phyloP scores from a whole-genome alignment of 148 eudicot species.

The Spergularia marina region DNA sequence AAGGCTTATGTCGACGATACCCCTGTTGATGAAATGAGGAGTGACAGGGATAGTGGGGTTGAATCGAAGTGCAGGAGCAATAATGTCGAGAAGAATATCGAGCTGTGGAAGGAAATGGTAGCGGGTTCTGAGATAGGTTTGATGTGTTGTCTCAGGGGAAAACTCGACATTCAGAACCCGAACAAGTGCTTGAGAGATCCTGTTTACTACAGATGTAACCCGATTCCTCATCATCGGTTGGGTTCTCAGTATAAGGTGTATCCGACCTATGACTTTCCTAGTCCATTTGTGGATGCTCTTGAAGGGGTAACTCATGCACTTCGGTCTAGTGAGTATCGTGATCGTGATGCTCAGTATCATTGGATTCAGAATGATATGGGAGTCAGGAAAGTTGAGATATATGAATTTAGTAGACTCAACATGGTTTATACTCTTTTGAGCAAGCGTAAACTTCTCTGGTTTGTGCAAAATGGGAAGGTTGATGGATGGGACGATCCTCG shows the following conservation, averaged over 20 bases:
- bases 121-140: constrained; percentile 81
- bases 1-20: constrained; percentile 98
- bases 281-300: constrained; percentile 88
- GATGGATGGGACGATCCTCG: constrained; percentile 99
- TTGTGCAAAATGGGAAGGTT: constrained; percentile 92
- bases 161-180: constrained; percentile 96
- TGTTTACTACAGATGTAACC: constrained; percentile 92
- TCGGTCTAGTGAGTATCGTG: constrained; percentile 95
- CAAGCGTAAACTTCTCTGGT: constrained; percentile 97
- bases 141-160: constrained; percentile 86
- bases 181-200: constrained; percentile 91
- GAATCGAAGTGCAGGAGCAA: constrained; percentile 70
- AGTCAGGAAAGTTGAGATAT: constrained; percentile 65
- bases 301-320: constrained; percentile 97
- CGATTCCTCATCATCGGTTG: constrained; percentile 84
- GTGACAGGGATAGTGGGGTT: constrained; percentile 89
- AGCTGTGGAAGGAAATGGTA: constrained; percentile 90
- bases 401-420: constrained; percentile 90
- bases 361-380: constrained; percentile 93
- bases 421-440: constrained; percentile 97
- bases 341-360: constrained; percentile 92
- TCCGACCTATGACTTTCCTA: constrained; percentile 96
- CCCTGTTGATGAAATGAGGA: constrained; percentile 89
- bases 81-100: constrained; percentile 57
- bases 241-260: constrained; percentile 83